Conservation (phyloP, 176 grass and related monocot genomes). For the Eragrostis nindensis region DNA sequence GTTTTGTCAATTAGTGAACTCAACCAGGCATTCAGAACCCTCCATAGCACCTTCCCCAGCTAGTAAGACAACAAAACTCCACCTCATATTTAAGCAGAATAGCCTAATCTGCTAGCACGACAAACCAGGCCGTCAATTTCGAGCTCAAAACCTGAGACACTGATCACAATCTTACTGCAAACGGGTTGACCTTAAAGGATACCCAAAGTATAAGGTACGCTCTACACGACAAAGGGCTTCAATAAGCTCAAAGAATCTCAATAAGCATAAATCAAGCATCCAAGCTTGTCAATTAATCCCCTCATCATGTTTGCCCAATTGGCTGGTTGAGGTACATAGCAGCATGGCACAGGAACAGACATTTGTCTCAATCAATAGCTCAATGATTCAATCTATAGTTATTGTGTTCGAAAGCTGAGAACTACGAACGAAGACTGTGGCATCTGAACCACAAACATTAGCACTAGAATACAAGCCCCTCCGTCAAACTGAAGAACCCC, state of each 20-base stretch:
- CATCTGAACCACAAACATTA: background rate
- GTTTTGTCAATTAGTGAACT: background rate
- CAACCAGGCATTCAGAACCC: background rate
- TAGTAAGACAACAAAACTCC: background rate
- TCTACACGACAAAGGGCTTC: background rate
- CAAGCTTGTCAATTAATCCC: background rate
- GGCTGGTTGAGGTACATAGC: slow-evolving; percentile 1
- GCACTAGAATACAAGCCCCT: background rate
- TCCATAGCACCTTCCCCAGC: background rate
- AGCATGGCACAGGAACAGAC: background rate
- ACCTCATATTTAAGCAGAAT: background rate
- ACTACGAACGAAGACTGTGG: background rate
- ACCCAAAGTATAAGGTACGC: slow-evolving; percentile 1
- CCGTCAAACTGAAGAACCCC: background rate
- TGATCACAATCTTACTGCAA: background rate
- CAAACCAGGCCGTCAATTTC: background rate
- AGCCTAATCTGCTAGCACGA: background rate
- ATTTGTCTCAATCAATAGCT: background rate
- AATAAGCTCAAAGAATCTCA: background rate
- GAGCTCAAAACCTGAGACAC: background rate
- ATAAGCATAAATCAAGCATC: background rate
- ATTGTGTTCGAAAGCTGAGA: background rate
- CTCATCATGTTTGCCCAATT: background rate
- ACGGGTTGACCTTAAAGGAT: background rate
- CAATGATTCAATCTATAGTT: background rate